phyloP scores from a whole-genome alignment of 345 rosid genomes.

The Citrus inodora region DNA sequence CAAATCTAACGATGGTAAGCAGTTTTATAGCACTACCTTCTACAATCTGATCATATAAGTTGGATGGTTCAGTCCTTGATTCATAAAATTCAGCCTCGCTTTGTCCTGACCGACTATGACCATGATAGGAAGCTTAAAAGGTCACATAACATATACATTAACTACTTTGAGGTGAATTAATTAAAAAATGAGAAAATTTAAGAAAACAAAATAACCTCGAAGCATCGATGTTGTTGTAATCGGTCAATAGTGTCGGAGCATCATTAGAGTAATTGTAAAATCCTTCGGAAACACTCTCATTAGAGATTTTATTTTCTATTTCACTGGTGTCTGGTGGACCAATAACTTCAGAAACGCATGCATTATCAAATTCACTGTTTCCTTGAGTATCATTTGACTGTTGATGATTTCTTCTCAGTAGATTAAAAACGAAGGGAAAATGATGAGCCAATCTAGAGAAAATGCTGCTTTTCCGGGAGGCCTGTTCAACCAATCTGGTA shows the following conservation, averaged over 20 bases:
- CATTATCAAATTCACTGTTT: constrained; percentile 24
- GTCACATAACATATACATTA: not conserved
- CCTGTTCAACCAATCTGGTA: constrained; percentile 38
- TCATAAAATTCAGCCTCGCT: constrained; percentile 30
- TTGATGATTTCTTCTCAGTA: constrained; percentile 40
- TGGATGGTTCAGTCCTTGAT: constrained; percentile 16
- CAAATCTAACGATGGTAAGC: constrained; percentile 12
- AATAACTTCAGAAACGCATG: constrained; percentile 8
- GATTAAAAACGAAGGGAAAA: constrained; percentile 59
- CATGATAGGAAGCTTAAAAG: constrained; percentile 8
- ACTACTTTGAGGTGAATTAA: constrained; percentile 2
- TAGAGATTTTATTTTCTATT: constrained; percentile 17
- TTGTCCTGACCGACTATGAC: constrained; percentile 34
- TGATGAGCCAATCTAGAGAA: constrained; percentile 60
- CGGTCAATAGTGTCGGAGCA: constrained; percentile 19
- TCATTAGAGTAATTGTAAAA: constrained; percentile 33
- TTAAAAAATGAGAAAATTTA: not conserved
- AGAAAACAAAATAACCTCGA: constrained; percentile 33
- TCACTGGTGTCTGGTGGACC: constrained; percentile 22
- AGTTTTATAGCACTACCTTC: constrained; percentile 49
- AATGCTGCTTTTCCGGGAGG: constrained; percentile 42
- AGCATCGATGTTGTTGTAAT: constrained; percentile 19
- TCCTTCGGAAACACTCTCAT: constrained; percentile 29
- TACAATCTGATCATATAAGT: constrained; percentile 30
- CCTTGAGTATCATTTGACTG: constrained; percentile 27